Percentiles rank a stretch among this genome's conserved stretches.
Conservation (phyloP, 1,284 basidiomycete species). For the Boletus sp. region DNA sequence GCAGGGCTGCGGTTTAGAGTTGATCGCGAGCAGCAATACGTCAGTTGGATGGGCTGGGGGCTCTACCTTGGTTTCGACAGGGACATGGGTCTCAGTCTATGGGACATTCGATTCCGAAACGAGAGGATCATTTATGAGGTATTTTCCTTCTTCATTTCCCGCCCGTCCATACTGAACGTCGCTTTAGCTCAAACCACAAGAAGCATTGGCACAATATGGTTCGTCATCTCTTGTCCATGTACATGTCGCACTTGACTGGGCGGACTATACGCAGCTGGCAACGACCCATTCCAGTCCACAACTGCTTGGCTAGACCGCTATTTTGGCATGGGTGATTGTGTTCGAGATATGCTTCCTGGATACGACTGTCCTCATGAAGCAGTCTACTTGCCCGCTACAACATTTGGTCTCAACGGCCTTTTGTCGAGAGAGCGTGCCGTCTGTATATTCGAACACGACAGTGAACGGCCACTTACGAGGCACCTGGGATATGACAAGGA, state of each 20-base stretch:
- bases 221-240: neutral
- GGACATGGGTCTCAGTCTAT: slow-evolving; percentile 69
- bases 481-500: slow-evolving; percentile 56
- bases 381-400: slow-evolving; percentile 59
- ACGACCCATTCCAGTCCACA: slow-evolving; percentile 64
- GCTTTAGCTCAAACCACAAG: slow-evolving; percentile 55
- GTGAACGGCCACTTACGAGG: slow-evolving; percentile 58
- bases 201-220: slow-evolving; percentile 68
- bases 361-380: slow-evolving; percentile 72
- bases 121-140: slow-evolving; percentile 70
- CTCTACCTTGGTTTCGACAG: slow-evolving; percentile 65
- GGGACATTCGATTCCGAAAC: slow-evolving; percentile 64
- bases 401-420: slow-evolving; percentile 49
- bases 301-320: slow-evolving; percentile 69
- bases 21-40: slow-evolving; percentile 53
- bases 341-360: slow-evolving; percentile 59
- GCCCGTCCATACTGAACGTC: neutral
- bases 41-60: slow-evolving; percentile 70
- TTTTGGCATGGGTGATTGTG: slow-evolving; percentile 64
- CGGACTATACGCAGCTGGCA: slow-evolving; percentile 47
- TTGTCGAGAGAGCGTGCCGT: slow-evolving; percentile 55
- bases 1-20: slow-evolving; percentile 62
- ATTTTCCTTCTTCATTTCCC: neutral
- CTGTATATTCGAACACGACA: slow-evolving; percentile 68
- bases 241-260: neutral